Conservation (phyloP, 2,329 filamentous ascomycete species). For the Colletotrichum sp. region DNA sequence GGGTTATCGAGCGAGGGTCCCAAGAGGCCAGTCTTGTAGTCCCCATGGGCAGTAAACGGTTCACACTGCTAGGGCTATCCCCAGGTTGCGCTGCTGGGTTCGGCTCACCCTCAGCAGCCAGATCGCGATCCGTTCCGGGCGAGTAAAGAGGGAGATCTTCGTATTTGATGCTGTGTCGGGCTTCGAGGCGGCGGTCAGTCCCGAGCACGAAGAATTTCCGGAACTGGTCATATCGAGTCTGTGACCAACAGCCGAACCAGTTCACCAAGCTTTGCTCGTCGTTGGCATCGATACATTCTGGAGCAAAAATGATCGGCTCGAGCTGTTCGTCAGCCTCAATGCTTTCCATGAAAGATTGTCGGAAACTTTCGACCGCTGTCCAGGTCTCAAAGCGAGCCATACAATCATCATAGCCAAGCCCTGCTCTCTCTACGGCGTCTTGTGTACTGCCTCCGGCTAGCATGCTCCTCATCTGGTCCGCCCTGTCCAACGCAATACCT, state of each 20-base stretch:
- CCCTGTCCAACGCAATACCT: conserved; percentile 24
- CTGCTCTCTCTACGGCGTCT: background rate
- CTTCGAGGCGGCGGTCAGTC: conserved; percentile 33
- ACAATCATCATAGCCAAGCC: conserved; percentile 9
- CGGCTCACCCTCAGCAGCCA: background rate
- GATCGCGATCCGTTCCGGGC: conserved; percentile 14
- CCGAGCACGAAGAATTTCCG: conserved; percentile 63
- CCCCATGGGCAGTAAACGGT: background rate
- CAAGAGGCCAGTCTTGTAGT: conserved; percentile 21
- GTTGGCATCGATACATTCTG: conserved; percentile 54
- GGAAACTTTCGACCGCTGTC: conserved; percentile 15
- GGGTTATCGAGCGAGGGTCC: background rate
- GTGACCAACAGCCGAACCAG: conserved; percentile 67
- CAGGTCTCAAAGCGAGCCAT: conserved; percentile 10
- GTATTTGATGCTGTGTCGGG: background rate
- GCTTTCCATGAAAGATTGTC: conserved; percentile 26
- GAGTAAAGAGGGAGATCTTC: conserved; percentile 7
- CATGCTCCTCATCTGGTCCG: background rate
- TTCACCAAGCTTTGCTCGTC: conserved; percentile 69
- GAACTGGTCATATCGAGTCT: conserved; percentile 51
- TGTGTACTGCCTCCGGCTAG: background rate
- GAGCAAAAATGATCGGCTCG: conserved; percentile 50
- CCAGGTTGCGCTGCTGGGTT: background rate
- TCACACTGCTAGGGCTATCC: background rate
- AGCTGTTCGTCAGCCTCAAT: conserved; percentile 37